These are phyloP conservation scores for Yarrowia galli DNA, from an alignment of 1,139 yeast genomes.

Conservation along the genomic window DNA sequence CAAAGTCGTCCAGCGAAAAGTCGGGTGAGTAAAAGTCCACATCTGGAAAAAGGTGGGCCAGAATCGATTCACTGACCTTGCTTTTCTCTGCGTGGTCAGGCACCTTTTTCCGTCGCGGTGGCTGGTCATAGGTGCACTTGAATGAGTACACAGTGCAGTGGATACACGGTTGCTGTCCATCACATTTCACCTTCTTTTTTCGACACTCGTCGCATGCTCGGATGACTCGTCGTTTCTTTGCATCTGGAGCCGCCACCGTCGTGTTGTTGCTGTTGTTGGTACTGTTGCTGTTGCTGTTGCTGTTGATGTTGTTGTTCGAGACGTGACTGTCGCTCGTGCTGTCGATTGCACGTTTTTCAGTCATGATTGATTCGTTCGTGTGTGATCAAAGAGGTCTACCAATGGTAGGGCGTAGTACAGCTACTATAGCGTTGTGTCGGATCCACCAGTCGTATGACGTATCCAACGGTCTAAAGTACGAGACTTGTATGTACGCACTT, in stretches of 20 bases:
- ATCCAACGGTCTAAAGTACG: constrained; percentile 20
- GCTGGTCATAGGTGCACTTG: constrained; percentile 76
- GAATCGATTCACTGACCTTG: constrained; percentile 17
- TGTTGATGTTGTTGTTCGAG: no score
- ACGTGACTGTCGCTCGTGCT: background rate
- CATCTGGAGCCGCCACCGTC: background rate
- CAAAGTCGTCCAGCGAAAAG: constrained; percentile 56
- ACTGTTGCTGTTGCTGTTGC: background rate
- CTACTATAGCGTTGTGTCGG: background rate
- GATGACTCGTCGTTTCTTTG: constrained; percentile 72
- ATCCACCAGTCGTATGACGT: constrained; percentile 18
- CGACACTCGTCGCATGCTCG: constrained; percentile 82
- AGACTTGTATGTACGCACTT: no score
- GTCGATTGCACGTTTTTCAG: constrained; percentile 26
- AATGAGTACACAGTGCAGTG: constrained; percentile 81
- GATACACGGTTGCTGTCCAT: constrained; percentile 85
- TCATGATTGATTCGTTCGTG: background rate
- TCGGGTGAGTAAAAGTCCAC: constrained; percentile 58
- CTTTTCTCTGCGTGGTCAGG: constrained; percentile 43
- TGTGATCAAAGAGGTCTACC: no score
- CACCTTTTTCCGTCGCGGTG: constrained; percentile 65
- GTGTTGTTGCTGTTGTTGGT: background rate
- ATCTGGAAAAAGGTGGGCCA: constrained; percentile 48
- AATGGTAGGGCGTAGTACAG: background rate
- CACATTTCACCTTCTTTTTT: constrained; percentile 83